Percentiles rank a stretch among this genome's conserved stretches.
Evolutionary conservation across 148 eudicot species (phyloP).

Genomic region (Rheum nobile): DNA sequence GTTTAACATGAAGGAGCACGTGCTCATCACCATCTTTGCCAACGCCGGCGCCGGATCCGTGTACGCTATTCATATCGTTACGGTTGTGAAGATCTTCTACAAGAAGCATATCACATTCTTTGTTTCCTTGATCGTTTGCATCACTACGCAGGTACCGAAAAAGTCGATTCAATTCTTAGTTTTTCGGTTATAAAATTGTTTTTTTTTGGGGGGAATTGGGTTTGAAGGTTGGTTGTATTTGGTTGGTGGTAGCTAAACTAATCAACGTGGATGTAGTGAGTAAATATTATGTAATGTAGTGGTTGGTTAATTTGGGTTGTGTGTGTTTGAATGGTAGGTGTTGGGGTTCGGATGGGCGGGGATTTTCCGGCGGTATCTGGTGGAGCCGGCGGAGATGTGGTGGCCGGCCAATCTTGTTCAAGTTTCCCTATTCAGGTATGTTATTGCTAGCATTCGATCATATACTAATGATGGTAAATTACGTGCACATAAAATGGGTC

Average conservation of each 20-base stretch:
- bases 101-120: slow-evolving; percentile 69
- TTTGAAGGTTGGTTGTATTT: not conserved
- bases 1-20: slow-evolving; percentile 88
- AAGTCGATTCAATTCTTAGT: no score
- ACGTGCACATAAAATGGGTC: not conserved
- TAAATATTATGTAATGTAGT: no score
- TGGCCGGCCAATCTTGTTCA: slow-evolving; percentile 98
- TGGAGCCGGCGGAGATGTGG: slow-evolving; percentile 99
- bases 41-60: slow-evolving; percentile 91
- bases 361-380: slow-evolving; percentile 66
- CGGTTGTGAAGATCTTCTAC: slow-evolving; percentile 79
- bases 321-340: slow-evolving; percentile 51
- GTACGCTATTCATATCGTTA: slow-evolving; percentile 80
- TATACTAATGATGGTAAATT: no score
- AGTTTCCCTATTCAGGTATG: slow-evolving; percentile 84
- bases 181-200: not conserved
- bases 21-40: slow-evolving; percentile 86
- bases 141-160: slow-evolving; percentile 71
- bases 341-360: slow-evolving; percentile 99
- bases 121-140: slow-evolving; percentile 65
- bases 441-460: not conserved
- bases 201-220: not conserved
- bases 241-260: not conserved
- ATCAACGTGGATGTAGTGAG: not conserved
- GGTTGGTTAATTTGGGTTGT: not conserved